These are phyloP conservation scores for Plantago ovata DNA, from an alignment of 257 asterid species.

Conservation along the genomic window DNA sequence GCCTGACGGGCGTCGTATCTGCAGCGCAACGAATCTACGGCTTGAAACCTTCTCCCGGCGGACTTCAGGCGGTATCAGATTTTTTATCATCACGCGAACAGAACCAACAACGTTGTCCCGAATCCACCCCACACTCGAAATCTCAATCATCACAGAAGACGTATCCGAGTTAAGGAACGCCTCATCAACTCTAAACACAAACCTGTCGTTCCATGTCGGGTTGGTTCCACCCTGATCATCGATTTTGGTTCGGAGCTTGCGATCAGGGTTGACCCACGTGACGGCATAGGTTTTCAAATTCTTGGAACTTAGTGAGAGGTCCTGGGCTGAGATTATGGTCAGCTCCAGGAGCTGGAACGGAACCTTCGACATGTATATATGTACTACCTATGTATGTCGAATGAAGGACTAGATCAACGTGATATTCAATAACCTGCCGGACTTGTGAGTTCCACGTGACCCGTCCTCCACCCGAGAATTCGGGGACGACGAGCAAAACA, in stretches of 20 bases:
- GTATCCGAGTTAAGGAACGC: conserved; percentile 38
- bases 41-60: conserved; percentile 21
- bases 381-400: no score
- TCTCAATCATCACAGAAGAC: conserved; percentile 23
- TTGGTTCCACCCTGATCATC: conserved; percentile 46
- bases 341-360: conserved; percentile 59
- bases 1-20: conserved; percentile 64
- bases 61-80: conserved; percentile 32
- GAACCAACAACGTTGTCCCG: conserved; percentile 31
- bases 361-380: conserved; percentile 29
- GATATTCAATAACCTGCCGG: no score
- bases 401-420: not conserved
- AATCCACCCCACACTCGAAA: conserved; percentile 36
- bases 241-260: conserved; percentile 40
- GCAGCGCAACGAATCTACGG: conserved; percentile 54
- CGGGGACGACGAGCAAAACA: conserved; percentile 22
- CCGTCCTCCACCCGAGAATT: conserved; percentile 11
- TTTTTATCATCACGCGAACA: conserved; percentile 27
- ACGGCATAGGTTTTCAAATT: conserved; percentile 47
- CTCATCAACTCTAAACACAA: conserved; percentile 52
- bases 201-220: conserved; percentile 69
- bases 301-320: conserved; percentile 35
- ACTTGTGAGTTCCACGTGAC: conserved; percentile 5
- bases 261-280: conserved; percentile 45
- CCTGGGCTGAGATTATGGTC: conserved; percentile 63